These are phyloP conservation scores for Bjerkandera adusta DNA, from an alignment of 1,284 basidiomycete genomes.

Conservation along the genomic window DNA sequence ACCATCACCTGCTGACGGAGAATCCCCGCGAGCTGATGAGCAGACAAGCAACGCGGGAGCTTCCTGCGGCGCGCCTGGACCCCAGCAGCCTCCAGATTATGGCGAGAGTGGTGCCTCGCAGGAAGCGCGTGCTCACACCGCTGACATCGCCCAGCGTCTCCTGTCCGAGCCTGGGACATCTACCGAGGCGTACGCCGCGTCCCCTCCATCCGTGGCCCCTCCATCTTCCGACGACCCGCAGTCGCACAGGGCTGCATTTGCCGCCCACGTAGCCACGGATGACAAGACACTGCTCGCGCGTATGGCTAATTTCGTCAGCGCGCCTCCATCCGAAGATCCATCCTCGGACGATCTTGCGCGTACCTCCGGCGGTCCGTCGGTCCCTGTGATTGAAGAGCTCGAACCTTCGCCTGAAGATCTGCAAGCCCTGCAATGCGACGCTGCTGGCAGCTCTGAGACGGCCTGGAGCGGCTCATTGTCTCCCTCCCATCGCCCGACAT, in stretches of 20 bases:
- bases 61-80: slow-evolving; percentile 2
- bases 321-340: slow-evolving; percentile 35
- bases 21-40: slow-evolving; percentile 6
- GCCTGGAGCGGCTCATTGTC: slow-evolving; percentile 2
- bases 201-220: slow-evolving; percentile 4
- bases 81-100: slow-evolving; percentile 13
- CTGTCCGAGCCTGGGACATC: background rate
- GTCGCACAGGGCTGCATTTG: slow-evolving; percentile 21
- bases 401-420: background rate
- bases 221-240: background rate
- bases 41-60: background rate
- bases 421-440: background rate
- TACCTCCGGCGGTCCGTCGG: slow-evolving; percentile 21
- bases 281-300: slow-evolving; percentile 65
- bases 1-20: slow-evolving; percentile 4
- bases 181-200: background rate
- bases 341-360: slow-evolving; percentile 16
- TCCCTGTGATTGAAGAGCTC: slow-evolving; percentile 28
- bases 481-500: slow-evolving; percentile 1
- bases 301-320: slow-evolving; percentile 54
- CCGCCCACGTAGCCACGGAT: slow-evolving; percentile 69
- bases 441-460: background rate
- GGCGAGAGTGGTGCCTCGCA: slow-evolving; percentile 7
- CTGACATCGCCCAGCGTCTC: no score
- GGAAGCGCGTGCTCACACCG: no score